Conservation (phyloP, 2,329 filamentous ascomycete genomes). For the Knufia fluminis region DNA sequence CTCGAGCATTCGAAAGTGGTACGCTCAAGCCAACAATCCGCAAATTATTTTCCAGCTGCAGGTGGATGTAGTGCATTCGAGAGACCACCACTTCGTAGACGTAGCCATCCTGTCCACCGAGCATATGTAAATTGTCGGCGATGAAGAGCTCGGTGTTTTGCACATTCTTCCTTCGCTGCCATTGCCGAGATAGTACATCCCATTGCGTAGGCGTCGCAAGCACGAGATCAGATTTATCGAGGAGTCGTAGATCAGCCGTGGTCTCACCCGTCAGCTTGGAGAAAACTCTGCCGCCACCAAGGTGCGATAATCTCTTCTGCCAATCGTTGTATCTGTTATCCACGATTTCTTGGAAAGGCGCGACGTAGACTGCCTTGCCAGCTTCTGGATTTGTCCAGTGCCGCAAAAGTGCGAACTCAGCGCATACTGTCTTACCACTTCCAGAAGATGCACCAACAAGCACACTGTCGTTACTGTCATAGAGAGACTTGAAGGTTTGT, state of each 20-base stretch:
- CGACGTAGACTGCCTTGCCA: constrained; percentile 83
- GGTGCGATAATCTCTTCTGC: constrained; percentile 62
- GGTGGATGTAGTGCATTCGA: constrained; percentile 90
- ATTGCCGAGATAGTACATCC: constrained; percentile 91
- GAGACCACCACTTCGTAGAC: constrained; percentile 96
- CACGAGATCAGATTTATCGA: constrained; percentile 80
- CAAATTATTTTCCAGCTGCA: constrained; percentile 74
- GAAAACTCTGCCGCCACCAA: constrained; percentile 78
- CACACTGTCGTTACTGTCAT: constrained; percentile 83
- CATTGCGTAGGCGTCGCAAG: constrained; percentile 89
- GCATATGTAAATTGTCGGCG: constrained; percentile 87
- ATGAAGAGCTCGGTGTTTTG: constrained; percentile 86
- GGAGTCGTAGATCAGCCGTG: constrained; percentile 75
- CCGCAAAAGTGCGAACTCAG: constrained; percentile 81
- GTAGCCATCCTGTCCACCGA: constrained; percentile 78
- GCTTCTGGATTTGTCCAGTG: constrained; percentile 68
- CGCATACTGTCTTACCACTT: constrained; percentile 93
- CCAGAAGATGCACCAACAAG: constrained; percentile 88
- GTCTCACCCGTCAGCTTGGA: constrained; percentile 92
- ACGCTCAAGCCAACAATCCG: constrained; percentile 85
- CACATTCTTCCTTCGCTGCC: constrained; percentile 93
- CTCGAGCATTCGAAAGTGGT: constrained; percentile 82
- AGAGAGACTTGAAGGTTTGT: constrained; percentile 90
- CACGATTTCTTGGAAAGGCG: constrained; percentile 87
- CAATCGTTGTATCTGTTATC: constrained; percentile 76